A percentile compares a stretch with the other conserved stretches of the same genome.
Evolutionary conservation across 805 yeast species (phyloP).

Genomic region (Candida fluviatilis): DNA sequence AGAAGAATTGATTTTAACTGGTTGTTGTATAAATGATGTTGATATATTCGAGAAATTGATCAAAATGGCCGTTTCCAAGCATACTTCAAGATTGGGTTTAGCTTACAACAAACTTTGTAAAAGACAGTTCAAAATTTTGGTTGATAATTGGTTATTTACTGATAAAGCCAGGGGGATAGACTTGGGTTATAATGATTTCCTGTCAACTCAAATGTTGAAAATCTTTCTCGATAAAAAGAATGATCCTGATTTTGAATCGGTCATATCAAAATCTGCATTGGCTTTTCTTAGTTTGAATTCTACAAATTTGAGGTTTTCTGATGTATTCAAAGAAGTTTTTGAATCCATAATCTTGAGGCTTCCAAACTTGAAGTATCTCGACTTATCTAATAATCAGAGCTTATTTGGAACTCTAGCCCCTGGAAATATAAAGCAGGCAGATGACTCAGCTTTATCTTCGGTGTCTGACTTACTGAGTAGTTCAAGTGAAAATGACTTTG

Average conservation of each 20-base stretch:
- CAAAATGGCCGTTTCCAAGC: conserved; percentile 48
- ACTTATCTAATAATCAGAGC: conserved; percentile 64
- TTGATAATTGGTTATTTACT: conserved; percentile 56
- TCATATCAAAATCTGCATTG: conserved; percentile 19
- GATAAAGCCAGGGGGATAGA: conserved; percentile 65
- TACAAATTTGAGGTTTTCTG: conserved; percentile 52
- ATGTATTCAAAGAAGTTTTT: conserved; percentile 44
- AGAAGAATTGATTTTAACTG: conserved; percentile 75
- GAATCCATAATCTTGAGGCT: conserved; percentile 49
- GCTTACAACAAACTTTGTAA: conserved; percentile 66
- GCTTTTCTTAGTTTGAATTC: conserved; percentile 60
- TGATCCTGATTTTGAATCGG: conserved; percentile 14
- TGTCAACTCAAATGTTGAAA: conserved; percentile 27
- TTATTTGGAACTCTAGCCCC: conserved; percentile 50
- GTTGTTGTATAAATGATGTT: conserved; percentile 60
- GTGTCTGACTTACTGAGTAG: not conserved
- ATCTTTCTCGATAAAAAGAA: conserved; percentile 31
- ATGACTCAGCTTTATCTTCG: not conserved
- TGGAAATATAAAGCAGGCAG: not conserved
- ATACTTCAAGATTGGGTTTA: conserved; percentile 65
- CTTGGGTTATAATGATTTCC: conserved; percentile 76
- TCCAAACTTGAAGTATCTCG: conserved; percentile 65
- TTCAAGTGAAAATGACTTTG: not conserved
- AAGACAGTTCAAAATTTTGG: conserved; percentile 49
- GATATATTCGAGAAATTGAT: conserved; percentile 53